These are phyloP conservation scores for Capsicum pubescens DNA, from an alignment of 257 asterid genomes.

Conservation along the genomic window DNA sequence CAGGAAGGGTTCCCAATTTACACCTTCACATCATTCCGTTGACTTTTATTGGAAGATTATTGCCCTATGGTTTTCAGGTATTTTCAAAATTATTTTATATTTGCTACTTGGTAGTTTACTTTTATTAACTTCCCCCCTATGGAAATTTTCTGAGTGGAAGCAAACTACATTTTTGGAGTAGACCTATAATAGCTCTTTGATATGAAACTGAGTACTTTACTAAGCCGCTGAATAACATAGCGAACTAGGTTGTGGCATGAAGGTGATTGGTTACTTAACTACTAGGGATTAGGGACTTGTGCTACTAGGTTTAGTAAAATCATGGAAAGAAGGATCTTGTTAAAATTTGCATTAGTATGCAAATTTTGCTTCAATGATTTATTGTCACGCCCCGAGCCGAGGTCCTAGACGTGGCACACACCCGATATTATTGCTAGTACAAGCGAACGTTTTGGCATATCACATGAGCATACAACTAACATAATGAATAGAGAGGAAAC, in stretches of 20 bases:
- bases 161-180: background rate
- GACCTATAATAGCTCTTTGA: constrained; percentile 1
- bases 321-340: background rate
- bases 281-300: background rate
- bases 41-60: too few species aligned
- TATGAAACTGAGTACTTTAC: background rate
- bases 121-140: background rate
- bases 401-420: too few species aligned
- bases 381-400: too few species aligned
- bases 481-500: too few species aligned
- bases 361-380: too few species aligned
- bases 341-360: background rate
- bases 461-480: too few species aligned
- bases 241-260: background rate
- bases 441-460: too few species aligned
- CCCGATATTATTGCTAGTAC: too few species aligned
- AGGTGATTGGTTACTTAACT: background rate
- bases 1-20: too few species aligned
- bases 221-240: background rate
- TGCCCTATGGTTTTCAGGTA: too few species aligned
- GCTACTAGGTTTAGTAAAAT: constrained; percentile 1
- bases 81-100: background rate
- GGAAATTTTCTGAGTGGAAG: background rate
- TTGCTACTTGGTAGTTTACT: constrained; percentile 23
- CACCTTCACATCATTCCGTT: too few species aligned